phyloP scores from a whole-genome alignment of 768 basidiomycete species.

The Lactifluus hygrophoroides region DNA sequence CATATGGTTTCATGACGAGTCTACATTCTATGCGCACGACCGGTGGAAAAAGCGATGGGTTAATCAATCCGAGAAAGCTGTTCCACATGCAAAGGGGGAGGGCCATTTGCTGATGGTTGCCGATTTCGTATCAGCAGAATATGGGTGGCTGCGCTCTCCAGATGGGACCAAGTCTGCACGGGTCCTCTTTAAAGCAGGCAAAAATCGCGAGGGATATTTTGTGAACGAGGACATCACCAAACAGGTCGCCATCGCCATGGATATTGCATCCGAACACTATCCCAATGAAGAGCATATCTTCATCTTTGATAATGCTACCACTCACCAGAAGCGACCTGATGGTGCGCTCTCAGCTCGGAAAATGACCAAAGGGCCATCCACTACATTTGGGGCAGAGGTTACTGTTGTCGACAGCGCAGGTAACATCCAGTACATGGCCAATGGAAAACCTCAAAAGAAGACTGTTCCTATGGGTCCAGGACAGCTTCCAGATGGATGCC shows the following conservation, averaged over 20 bases:
- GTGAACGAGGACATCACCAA: no score
- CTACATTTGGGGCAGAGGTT: background rate
- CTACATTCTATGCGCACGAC: background rate
- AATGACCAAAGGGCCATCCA: background rate
- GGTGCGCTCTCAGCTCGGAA: background rate
- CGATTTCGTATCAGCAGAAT: background rate
- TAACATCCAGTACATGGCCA: background rate
- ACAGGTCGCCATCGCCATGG: no score
- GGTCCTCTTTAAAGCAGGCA: no score
- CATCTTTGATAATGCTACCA: background rate
- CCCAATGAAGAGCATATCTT: background rate
- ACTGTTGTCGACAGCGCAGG: background rate
- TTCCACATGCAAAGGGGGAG: background rate
- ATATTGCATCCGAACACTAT: no score
- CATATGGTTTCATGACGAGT: background rate
- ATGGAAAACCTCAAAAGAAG: background rate
- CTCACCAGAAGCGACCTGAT: background rate
- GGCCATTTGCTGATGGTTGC: background rate
- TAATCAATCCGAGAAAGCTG: background rate
- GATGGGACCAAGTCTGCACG: background rate
- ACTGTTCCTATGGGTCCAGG: background rate
- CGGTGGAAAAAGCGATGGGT: background rate
- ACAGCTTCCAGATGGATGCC: background rate
- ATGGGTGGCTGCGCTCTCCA: background rate
- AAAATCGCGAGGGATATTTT: no score